Conservation (phyloP, 495 filamentous ascomycete genomes). For the Mytilinidion resinicola region DNA sequence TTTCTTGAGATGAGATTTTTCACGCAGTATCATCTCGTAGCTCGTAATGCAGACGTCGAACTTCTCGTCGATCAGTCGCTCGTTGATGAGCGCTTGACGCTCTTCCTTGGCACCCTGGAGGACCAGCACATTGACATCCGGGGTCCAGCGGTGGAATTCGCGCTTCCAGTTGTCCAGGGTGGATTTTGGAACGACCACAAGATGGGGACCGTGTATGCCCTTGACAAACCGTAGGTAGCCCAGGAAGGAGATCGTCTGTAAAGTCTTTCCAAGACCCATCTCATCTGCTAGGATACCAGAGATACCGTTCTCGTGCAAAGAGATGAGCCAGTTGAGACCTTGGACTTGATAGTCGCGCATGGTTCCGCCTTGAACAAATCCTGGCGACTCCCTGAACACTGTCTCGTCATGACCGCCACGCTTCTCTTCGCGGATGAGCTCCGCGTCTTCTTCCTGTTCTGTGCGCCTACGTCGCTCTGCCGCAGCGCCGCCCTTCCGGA, state of each 20-base stretch:
- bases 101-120: conserved; percentile 95
- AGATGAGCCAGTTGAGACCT: conserved; percentile 97
- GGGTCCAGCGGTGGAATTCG: conserved; percentile 90
- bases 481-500: conserved; percentile 77
- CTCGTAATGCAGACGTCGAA: conserved; percentile 94
- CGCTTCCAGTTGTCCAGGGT: conserved; percentile 98
- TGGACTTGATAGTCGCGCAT: conserved; percentile 97
- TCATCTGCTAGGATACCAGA: conserved; percentile 96
- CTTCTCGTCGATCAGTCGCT: conserved; percentile 82
- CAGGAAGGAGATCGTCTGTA: conserved; percentile 86
- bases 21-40: conserved; percentile 93
- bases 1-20: conserved; percentile 93
- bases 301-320: conserved; percentile 96
- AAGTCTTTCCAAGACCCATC: conserved; percentile 92
- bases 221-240: conserved; percentile 89
- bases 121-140: conserved; percentile 89
- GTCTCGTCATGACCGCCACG: conserved; percentile 78
- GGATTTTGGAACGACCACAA: conserved; percentile 91
- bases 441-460: conserved; percentile 96
- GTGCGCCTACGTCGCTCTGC: conserved; percentile 76
- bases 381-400: conserved; percentile 85
- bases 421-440: conserved; percentile 86
- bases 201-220: conserved; percentile 85
- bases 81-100: conserved; percentile 79
- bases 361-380: conserved; percentile 72